A percentile compares a stretch with the other conserved stretches of the same genome.
Evolutionary conservation across 148 eudicot species (phyloP).

Genomic region (Silene latifolia): DNA sequence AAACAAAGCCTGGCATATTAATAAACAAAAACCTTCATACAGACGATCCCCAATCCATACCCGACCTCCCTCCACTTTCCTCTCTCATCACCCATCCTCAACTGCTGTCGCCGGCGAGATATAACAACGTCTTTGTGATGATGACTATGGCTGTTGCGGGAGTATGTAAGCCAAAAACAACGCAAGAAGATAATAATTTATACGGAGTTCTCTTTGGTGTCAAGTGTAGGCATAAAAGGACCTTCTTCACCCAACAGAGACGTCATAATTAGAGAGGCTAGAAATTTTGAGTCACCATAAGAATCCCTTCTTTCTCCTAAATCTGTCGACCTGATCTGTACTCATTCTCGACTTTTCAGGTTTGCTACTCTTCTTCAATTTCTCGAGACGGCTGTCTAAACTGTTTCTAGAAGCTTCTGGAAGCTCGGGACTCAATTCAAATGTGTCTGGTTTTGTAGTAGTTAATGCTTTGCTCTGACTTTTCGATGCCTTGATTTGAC

Average conservation of each 20-base stretch:
- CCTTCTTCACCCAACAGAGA: constrained; percentile 14
- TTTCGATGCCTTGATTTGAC: constrained; percentile 28
- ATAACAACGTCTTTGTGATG: not conserved
- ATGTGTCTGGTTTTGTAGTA: constrained; percentile 36
- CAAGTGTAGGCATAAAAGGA: constrained; percentile 17
- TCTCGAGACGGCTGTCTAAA: constrained; percentile 83
- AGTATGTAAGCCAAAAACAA: constrained; percentile 5
- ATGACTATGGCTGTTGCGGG: not conserved
- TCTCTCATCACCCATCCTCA: no score
- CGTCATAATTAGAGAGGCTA: not conserved
- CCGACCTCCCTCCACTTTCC: no score
- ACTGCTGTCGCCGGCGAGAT: no score
- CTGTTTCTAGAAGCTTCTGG: constrained; percentile 82
- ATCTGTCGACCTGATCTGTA: constrained; percentile 73
- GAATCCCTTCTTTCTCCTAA: constrained; percentile 61
- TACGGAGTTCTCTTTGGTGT: constrained; percentile 7
- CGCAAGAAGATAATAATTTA: constrained; percentile 12
- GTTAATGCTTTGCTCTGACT: constrained; percentile 18
- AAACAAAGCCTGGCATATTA: no score
- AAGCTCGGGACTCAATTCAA: constrained; percentile 40
- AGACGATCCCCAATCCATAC: no score
- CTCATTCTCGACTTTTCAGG: constrained; percentile 84
- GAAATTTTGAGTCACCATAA: constrained; percentile 52
- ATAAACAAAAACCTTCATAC: no score
- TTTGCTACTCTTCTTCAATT: constrained; percentile 63